Base-by-base conservation (phyloP, 345 rosid genomes). In the Moricandia moricandioides region DNA sequence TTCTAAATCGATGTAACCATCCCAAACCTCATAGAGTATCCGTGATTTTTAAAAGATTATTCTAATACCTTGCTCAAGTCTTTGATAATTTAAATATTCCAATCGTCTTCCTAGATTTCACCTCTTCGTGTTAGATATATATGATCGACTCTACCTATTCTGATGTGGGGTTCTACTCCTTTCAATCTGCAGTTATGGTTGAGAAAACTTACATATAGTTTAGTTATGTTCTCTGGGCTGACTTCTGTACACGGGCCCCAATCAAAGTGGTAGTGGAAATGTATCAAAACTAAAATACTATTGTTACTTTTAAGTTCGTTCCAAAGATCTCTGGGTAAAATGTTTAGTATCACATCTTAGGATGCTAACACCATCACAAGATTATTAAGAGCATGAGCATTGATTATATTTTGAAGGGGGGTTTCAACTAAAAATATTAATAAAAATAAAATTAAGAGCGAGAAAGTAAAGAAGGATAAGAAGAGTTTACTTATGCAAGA, bases 61-160 rank as follows among this genome's bases (percentile, higher is more conserved):
- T 63, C 80, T n/a, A 69, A 76, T 76, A 69, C 80, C 70, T 76
- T 76, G 74, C 79, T 54, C 49, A 62, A 35, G 68, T 10, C 70
- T 62, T 54, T 69, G 30, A 12, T 67, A 52, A 2, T 29, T 8
- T 3, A 17, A 14, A 27, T 62, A 76, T 76, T 62, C 79, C 39
- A 62, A 68, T 60, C 68, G 7, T 51, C 35, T 52, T 64, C n/a
- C n/a, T n/a, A n/a, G n/a, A n/a, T n/a, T 47, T n/a, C 54, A 14
- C 55, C 21, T 24, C 55, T 49, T 49, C 11, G 56, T 51, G 9
- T 17, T 17, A 51, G 56, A 17, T 49, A 12, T 12, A 16, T 16
- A 4, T 47, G 8, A 47, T 12, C 51, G 51, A 47, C 18, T 5
- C 18, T 14, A 14, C 54, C 2, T 47, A 47, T 47, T 51, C 11